Percentiles rank a stretch among this genome's conserved stretches.
Evolutionary conservation across 2,329 filamentous ascomycete genomes (phyloP).

Genomic region (Pseudonectria buxi): DNA sequence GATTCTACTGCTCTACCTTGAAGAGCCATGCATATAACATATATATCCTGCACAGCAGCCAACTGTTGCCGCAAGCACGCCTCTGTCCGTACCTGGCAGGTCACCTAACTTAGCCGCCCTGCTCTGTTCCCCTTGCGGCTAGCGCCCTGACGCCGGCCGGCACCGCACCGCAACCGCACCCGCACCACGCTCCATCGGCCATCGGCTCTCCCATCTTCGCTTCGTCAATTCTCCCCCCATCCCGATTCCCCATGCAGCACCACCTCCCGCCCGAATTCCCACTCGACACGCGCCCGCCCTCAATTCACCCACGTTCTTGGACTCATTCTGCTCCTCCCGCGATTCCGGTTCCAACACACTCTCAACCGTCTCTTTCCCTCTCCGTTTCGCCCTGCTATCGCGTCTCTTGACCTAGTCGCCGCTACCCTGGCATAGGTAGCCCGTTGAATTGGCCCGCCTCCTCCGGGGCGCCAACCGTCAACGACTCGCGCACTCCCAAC

Average conservation of each 20-base stretch:
- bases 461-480: conserved; percentile 8
- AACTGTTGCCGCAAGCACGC: too few relatives aligned
- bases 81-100: not conserved
- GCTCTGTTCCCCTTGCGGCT: too few relatives aligned
- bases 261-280: conserved; percentile 25
- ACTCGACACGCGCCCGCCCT: conserved; percentile 22
- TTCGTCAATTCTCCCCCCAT: conserved; percentile 13
- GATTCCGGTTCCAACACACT: conserved; percentile 29
- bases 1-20: too few relatives aligned
- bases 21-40: too few relatives aligned
- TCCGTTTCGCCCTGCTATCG: conserved; percentile 5
- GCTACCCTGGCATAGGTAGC: conserved; percentile 8
- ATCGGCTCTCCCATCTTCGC: conserved; percentile 9
- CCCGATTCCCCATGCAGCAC: conserved; percentile 17
- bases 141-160: too few relatives aligned
- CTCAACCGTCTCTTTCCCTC: not conserved
- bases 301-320: conserved; percentile 49
- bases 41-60: too few relatives aligned
- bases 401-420: conserved; percentile 1
- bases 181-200: conserved; percentile 13
- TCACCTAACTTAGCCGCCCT: too few relatives aligned
- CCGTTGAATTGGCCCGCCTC: conserved; percentile 8
- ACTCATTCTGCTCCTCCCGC: conserved; percentile 53
- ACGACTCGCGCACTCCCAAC: conserved; percentile 5
- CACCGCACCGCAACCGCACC: conserved; percentile 7